Evolutionary conservation across 495 filamentous ascomycete species (phyloP).

Genomic region (Tetracladium setigerum): DNA sequence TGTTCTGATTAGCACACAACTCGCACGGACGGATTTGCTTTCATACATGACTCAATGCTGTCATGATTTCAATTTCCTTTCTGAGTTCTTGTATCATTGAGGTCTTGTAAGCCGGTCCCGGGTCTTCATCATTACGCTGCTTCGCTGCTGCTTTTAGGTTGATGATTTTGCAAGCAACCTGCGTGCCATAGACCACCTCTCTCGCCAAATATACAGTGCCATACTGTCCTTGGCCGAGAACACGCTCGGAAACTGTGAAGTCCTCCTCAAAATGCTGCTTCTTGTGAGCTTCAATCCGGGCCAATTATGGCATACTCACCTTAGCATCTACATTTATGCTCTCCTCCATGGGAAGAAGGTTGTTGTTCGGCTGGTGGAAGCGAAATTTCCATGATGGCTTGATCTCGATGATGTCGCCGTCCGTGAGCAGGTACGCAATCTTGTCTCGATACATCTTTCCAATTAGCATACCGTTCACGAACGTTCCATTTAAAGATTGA

Average conservation of each 20-base stretch:
- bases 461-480: slow-evolving; percentile 41
- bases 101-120: no score
- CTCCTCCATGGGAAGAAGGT: not conserved
- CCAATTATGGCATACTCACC: not conserved
- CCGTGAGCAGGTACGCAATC: slow-evolving; percentile 40
- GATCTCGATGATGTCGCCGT: slow-evolving; percentile 47
- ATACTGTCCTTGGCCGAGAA: slow-evolving; percentile 79
- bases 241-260: slow-evolving; percentile 41
- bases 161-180: slow-evolving; percentile 73
- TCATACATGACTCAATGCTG: slow-evolving; percentile 52
- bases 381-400: slow-evolving; percentile 27
- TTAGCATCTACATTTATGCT: not conserved
- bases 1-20: slow-evolving; percentile 16
- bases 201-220: slow-evolving; percentile 76
- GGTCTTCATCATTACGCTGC: not conserved
- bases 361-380: slow-evolving; percentile 22
- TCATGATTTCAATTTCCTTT: slow-evolving; percentile 49
- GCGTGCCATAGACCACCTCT: slow-evolving; percentile 54
- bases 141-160: slow-evolving; percentile 20
- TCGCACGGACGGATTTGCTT: not conserved
- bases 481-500: slow-evolving; percentile 47
- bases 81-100: slow-evolving; percentile 15
- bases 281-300: no score
- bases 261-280: slow-evolving; percentile 36
- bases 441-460: slow-evolving; percentile 25